These are phyloP conservation scores for Theobroma cacao DNA, from an alignment of 345 rosid genomes.

Conservation along the genomic window DNA sequence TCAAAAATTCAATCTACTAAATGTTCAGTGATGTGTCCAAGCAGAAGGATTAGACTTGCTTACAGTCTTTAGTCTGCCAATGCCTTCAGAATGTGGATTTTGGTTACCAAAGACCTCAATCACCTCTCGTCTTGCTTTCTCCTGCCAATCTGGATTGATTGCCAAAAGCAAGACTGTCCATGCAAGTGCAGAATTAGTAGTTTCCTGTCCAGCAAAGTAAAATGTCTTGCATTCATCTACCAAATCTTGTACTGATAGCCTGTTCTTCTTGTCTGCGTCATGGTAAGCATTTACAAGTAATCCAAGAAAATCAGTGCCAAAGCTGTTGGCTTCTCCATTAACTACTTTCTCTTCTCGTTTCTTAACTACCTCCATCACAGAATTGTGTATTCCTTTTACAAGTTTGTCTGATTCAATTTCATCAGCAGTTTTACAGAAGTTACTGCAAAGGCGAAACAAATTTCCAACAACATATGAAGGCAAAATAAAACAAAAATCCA, in stretches of 20 bases:
- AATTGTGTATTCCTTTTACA: conserved; percentile 11
- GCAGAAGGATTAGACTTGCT: no score
- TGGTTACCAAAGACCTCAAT: conserved; percentile 22
- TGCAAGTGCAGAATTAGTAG: conserved; percentile 25
- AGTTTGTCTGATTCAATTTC: conserved; percentile 16
- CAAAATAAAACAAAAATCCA: no score
- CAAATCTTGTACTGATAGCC: conserved; percentile 31
- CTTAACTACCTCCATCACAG: conserved; percentile 14
- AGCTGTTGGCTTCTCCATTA: conserved; percentile 1
- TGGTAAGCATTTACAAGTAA: conserved; percentile 20
- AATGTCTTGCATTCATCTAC: conserved; percentile 42
- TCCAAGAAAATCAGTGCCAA: conserved; percentile 28
- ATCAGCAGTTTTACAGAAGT: conserved; percentile 2
- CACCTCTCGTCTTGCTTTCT: conserved; percentile 34
- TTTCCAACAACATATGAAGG: no score
- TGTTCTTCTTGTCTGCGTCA: conserved; percentile 13
- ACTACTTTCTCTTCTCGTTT: conserved; percentile 19
- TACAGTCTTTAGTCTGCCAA: conserved; percentile 35
- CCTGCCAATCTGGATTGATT: conserved; percentile 38
- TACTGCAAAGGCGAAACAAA: conserved; percentile 15
- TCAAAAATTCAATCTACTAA: not conserved
- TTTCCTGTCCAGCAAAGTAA: conserved; percentile 41
- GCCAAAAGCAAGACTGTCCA: conserved; percentile 45
- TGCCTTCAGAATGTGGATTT: conserved; percentile 28
- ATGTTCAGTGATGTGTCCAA: not conserved